Conservation (phyloP, 1,284 basidiomycete genomes). For the Ceratobasidium sp. region DNA sequence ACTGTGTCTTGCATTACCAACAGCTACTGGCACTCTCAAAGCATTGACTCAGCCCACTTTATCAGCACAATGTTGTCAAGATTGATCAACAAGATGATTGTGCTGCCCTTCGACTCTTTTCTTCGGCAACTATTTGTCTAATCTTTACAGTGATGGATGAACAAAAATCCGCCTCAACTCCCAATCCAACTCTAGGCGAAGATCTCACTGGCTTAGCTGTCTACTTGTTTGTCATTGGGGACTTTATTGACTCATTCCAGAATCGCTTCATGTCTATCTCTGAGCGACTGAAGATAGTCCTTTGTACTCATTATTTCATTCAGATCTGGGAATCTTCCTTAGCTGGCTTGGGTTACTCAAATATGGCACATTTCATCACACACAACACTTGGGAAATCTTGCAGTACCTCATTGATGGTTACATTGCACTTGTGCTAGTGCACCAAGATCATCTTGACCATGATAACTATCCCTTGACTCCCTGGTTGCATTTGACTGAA, state of each 20-base stretch:
- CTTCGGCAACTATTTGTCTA: conserved; percentile 50
- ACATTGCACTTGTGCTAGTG: conserved; percentile 52
- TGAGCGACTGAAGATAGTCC: conserved; percentile 53
- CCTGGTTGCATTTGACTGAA: conserved; percentile 57
- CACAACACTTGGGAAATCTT: conserved; percentile 53
- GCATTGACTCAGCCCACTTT: conserved; percentile 49
- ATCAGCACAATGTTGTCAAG: conserved; percentile 54
- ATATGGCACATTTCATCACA: conserved; percentile 52
- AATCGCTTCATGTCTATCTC: conserved; percentile 51
- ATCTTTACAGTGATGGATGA: not conserved
- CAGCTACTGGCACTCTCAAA: conserved; percentile 48
- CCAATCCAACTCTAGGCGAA: not conserved
- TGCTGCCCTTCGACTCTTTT: conserved; percentile 56
- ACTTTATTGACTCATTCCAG: conserved; percentile 56
- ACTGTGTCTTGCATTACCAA: conserved; percentile 46
- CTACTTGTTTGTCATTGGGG: conserved; percentile 56
- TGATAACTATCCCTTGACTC: conserved; percentile 51
- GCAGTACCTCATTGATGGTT: conserved; percentile 52
- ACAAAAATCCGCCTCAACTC: not conserved
- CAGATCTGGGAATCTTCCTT: conserved; percentile 54
- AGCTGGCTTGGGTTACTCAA: conserved; percentile 46
- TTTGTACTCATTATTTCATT: conserved; percentile 54
- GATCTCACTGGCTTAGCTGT: conserved; percentile 47
- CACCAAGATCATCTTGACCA: conserved; percentile 53
- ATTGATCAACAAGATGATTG: conserved; percentile 58